Percentiles rank a stretch among this genome's conserved stretches.
Conservation (phyloP, 139 green algal species). For the Marvania coccoides region DNA sequence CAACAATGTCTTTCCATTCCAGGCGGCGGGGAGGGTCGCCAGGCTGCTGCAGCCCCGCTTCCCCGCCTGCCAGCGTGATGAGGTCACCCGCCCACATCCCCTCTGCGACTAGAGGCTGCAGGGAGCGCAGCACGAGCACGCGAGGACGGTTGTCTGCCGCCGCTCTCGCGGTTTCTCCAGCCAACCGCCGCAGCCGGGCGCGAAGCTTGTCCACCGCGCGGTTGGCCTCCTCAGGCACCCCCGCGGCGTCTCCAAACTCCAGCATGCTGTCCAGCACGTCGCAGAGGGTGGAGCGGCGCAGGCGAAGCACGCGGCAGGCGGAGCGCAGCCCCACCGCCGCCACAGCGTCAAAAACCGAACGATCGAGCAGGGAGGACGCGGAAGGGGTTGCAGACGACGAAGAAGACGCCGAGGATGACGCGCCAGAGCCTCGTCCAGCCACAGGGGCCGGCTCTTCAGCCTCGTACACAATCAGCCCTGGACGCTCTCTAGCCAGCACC, state of each 20-base stretch:
- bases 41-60: constrained; percentile 4
- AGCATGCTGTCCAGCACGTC: constrained; percentile 80
- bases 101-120: constrained; percentile 29
- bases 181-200: constrained; percentile 50
- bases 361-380: background rate
- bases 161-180: constrained; percentile 25
- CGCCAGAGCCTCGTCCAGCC: background rate
- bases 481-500: constrained; percentile 46
- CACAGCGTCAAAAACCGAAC: constrained; percentile 17
- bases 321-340: constrained; percentile 21
- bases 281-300: constrained; percentile 36
- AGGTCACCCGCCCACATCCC: constrained; percentile 55
- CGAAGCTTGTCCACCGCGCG: constrained; percentile 60
- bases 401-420: background rate
- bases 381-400: background rate
- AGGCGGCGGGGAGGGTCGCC: constrained; percentile 32
- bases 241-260: constrained; percentile 59
- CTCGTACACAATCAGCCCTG: constrained; percentile 58
- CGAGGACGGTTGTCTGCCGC: constrained; percentile 10
- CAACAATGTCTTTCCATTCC: constrained; percentile 42
- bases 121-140: constrained; percentile 61
- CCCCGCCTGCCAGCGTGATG: constrained; percentile 41
- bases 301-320: constrained; percentile 16
- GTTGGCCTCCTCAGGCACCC: constrained; percentile 40
- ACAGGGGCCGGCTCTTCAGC: background rate